Evolutionary conservation across 1,284 basidiomycete species (phyloP).

Genomic region (Pterula multifida): DNA sequence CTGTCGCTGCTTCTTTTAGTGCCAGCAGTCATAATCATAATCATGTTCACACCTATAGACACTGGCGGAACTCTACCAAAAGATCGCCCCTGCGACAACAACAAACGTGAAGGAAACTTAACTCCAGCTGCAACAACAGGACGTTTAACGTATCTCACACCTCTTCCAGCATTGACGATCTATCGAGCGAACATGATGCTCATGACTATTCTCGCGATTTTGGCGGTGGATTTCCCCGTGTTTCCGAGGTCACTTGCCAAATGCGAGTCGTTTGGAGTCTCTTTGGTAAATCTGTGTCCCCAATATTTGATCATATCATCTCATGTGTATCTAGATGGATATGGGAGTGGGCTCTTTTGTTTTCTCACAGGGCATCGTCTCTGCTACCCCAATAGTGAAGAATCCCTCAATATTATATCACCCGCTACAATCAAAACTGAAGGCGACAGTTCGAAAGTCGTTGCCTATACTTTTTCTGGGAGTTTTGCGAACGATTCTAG

Average conservation of each 20-base stretch:
- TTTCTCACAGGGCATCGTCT: conserved; percentile 87
- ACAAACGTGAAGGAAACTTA: conserved; percentile 6
- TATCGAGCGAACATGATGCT: conserved; percentile 95
- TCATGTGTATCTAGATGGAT: conserved; percentile 99
- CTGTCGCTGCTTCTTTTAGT: conserved; percentile 41
- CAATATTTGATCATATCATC: neutral
- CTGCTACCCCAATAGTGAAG: conserved; percentile 66
- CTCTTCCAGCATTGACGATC: conserved; percentile 67
- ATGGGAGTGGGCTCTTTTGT: conserved; percentile 94
- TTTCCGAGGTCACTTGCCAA: conserved; percentile 88
- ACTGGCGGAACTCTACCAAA: conserved; percentile 31
- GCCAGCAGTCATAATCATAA: conserved; percentile 26
- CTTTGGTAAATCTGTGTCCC: conserved; percentile 47
- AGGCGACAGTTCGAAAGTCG: conserved; percentile 39
- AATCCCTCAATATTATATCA: conserved; percentile 39
- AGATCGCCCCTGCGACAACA: conserved; percentile 6
- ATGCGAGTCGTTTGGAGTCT: conserved; percentile 91
- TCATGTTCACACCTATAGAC: conserved; percentile 30
- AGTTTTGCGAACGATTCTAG: conserved; percentile 67
- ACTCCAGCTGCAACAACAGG: too few species aligned
- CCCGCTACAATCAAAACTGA: conserved; percentile 39
- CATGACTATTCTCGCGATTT: conserved; percentile 82
- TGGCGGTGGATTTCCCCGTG: conserved; percentile 92
- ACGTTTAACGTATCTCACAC: conserved; percentile 25
- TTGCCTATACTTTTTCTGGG: conserved; percentile 70